Evolutionary conservation across 495 filamentous ascomycete genomes (phyloP).

Genomic region (Aspergillus funiculosus): DNA sequence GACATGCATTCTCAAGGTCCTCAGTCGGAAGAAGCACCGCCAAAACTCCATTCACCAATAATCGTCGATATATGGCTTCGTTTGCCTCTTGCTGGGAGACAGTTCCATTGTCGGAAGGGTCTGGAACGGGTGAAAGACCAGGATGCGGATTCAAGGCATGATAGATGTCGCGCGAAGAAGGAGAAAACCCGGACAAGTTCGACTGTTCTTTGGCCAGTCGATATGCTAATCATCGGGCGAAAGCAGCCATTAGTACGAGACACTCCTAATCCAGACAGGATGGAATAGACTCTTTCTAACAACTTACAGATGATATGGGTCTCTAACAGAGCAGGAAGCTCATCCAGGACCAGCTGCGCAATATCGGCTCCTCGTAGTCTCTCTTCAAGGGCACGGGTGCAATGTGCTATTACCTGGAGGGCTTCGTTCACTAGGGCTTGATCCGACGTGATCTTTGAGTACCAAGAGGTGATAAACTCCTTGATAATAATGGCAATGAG

Average conservation of each 20-base stretch:
- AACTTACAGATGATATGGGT: conserved; percentile 69
- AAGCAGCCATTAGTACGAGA: conserved; percentile 2
- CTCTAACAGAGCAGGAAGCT: conserved; percentile 76
- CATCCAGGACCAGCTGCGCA: conserved; percentile 77
- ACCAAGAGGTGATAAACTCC: conserved; percentile 90
- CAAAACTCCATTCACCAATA: conserved; percentile 71
- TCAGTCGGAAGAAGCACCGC: conserved; percentile 84
- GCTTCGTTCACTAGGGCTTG: conserved; percentile 80
- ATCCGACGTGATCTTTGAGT: conserved; percentile 84
- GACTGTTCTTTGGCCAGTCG: conserved; percentile 52
- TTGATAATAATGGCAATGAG: conserved; percentile 80
- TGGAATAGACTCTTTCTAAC: background rate
- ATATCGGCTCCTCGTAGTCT: conserved; percentile 76
- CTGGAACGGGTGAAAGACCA: conserved; percentile 69
- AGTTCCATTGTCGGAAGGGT: conserved; percentile 43
- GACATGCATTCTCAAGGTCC: conserved; percentile 79
- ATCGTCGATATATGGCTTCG: conserved; percentile 72
- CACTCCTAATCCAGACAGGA: background rate
- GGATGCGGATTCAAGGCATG: conserved; percentile 79
- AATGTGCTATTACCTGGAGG: conserved; percentile 82
- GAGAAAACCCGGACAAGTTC: conserved; percentile 32
- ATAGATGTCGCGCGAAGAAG: conserved; percentile 58
- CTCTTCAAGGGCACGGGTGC: conserved; percentile 79
- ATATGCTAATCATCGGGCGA: conserved; percentile 35
- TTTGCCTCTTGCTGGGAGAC: conserved; percentile 61